Evolutionary conservation across 257 asterid genomes (phyloP).

Genomic region (Penstemon davidsonii): DNA sequence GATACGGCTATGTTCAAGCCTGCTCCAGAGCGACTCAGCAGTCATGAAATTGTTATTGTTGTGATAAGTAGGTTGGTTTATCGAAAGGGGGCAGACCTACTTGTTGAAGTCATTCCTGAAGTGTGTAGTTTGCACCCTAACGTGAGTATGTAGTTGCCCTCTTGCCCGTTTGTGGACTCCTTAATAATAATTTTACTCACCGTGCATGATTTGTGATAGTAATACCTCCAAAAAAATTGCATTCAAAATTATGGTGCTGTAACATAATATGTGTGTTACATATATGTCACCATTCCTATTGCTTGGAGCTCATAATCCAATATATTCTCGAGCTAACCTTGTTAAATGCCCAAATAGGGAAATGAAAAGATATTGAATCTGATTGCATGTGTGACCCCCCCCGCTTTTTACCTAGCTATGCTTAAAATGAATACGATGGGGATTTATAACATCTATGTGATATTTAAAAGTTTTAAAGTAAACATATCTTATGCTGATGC

Average conservation of each 20-base stretch:
- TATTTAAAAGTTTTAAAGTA: slow-evolving; percentile 1
- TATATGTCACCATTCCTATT: neutral
- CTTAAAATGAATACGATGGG: neutral
- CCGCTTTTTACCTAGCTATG: neutral
- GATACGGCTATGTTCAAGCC: slow-evolving; percentile 97
- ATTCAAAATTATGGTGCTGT: slow-evolving; percentile 1
- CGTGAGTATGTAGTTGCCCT: slow-evolving; percentile 40
- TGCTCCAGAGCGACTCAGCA: slow-evolving; percentile 63
- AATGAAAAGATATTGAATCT: no score
- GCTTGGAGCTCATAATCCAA: neutral
- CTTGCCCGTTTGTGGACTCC: neutral
- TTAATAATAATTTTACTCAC: neutral
- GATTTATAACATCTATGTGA: neutral
- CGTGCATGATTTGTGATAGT: neutral
- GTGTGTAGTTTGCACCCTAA: slow-evolving; percentile 82
- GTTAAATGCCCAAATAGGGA: no score
- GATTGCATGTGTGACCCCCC: neutral
- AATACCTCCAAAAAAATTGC: neutral
- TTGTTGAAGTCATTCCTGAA: slow-evolving; percentile 94
- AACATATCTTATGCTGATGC: slow-evolving; percentile 22
- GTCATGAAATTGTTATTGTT: slow-evolving; percentile 69
- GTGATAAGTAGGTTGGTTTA: slow-evolving; percentile 95
- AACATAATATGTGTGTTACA: neutral
- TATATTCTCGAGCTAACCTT: no score
- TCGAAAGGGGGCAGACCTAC: slow-evolving; percentile 91